phyloP scores from a whole-genome alignment of 1,284 basidiomycete species.

The Pholiota adiposa region DNA sequence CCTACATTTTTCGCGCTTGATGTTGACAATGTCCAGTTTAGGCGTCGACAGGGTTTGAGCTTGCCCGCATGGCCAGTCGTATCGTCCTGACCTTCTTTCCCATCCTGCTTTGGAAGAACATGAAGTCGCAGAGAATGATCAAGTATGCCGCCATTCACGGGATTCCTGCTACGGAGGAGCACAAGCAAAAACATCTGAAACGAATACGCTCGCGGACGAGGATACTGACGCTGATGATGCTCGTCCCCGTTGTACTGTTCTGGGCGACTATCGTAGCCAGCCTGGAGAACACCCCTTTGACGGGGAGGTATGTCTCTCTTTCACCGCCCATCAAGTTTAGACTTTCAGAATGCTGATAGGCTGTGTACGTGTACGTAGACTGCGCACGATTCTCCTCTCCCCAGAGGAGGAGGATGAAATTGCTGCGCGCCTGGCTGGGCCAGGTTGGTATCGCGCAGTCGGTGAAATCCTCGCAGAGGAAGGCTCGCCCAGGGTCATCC shows the following conservation, averaged over 20 bases:
- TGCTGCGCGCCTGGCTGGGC: conserved; percentile 73
- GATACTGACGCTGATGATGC: conserved; percentile 61
- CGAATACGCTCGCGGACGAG: conserved; percentile 52
- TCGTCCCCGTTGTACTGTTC: conserved; percentile 73
- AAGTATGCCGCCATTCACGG: conserved; percentile 56
- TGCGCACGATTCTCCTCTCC: conserved; percentile 85
- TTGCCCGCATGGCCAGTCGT: conserved; percentile 66
- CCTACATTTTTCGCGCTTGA: conserved; percentile 5
- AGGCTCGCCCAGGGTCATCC: conserved; percentile 65
- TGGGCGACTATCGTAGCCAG: conserved; percentile 78
- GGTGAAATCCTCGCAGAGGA: conserved; percentile 76
- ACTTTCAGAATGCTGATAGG: background rate
- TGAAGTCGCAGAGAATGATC: conserved; percentile 54
- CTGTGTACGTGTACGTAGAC: conserved; percentile 45
- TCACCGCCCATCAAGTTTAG: conserved; percentile 6
- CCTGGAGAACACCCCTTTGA: conserved; percentile 82
- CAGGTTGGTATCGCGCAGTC: conserved; percentile 86
- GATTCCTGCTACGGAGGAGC: conserved; percentile 53
- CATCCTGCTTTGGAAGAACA: conserved; percentile 60
- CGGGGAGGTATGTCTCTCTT: conserved; percentile 64
- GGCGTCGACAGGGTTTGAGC: conserved; percentile 63
- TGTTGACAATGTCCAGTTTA: conserved; percentile 27
- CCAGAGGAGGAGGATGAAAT: conserved; percentile 91
- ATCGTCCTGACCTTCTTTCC: conserved; percentile 77
- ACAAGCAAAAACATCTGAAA: conserved; percentile 48